Evolutionary conservation across 257 asterid species (phyloP), one percentile per base, ranked within the genome.

Genomic region (Handroanthus guayacan): DNA sequence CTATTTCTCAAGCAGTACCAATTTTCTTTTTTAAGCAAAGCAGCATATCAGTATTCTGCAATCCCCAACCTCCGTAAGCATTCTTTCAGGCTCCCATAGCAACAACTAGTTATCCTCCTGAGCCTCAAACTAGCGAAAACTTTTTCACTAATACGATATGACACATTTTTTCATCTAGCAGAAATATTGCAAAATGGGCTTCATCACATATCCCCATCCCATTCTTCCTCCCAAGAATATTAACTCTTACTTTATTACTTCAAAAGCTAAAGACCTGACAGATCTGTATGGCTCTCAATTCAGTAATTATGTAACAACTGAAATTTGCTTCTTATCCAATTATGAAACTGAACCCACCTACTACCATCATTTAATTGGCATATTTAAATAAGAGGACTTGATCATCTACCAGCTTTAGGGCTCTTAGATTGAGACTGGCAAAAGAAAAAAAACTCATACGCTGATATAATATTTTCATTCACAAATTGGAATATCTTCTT

Each of bases 251-350:
- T 13, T 56, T 14, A 11, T 12, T 2, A 38, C 18, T 18, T 69
- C 60, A 14, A 38, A 73, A 67, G 44, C 25, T 62, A 66, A 20
- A 63, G 43, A 18, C 44, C 58, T 45, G 71, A 44, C 16, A 52
- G 25, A 41, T 16, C 9, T 9, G 13, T 17, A 58, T 8, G 50
- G 55, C 41, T 66, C 50, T 67, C 62, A 73, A 67, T 20, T 60
- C 43, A 36, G 18, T 47, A 45, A 16, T 48, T 36, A 56, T 50
- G 6, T 31, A 67, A 12, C 16, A 68, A 43, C 31, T 25, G 9
- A 67, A 45, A 31, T 66, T 43, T 67, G 75, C 75, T 48, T 55
- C 58, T 75, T 20, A 50, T 43, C 57, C 50, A 48, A n/a, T 41
- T 17, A 48, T 17, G 38, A 50, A 34, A 45, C 45, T 65, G 57